phyloP scores from a whole-genome alignment of 2,329 filamentous ascomycete genomes.

The Verticillium tricorpus region DNA sequence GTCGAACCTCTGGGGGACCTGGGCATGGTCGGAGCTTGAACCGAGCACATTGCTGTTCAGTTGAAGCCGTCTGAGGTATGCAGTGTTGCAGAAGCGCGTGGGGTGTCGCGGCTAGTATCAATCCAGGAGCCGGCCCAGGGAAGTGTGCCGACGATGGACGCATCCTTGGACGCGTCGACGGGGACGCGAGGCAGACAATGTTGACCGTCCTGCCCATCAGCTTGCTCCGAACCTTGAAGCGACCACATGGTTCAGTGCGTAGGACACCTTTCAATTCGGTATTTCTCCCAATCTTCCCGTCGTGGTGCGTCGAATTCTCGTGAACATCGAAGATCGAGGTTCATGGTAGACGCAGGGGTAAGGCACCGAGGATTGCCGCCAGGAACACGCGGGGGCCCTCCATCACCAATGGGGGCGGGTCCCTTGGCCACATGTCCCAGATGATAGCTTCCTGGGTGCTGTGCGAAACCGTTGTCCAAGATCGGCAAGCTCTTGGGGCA shows the following conservation, averaged over 20 bases:
- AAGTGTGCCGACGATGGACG: not conserved
- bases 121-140: not conserved
- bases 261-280: not conserved
- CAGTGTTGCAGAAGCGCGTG: not conserved
- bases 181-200: not conserved
- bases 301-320: not conserved
- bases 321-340: not conserved
- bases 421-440: constrained; percentile 3
- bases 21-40: not conserved
- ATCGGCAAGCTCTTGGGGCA: not conserved
- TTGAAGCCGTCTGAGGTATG: not conserved
- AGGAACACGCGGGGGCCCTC: not conserved
- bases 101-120: not conserved
- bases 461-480: not conserved
- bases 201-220: not conserved
- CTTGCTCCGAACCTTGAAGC: not conserved
- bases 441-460: not conserved
- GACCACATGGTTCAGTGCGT: not conserved
- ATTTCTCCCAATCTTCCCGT: not conserved
- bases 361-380: not conserved
- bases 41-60: not conserved
- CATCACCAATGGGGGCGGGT: constrained; percentile 4
- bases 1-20: constrained; percentile 11
- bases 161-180: not conserved
- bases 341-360: not conserved